Base-by-base conservation (phyloP, 257 asterid genomes). In the Nemophila menziesii region DNA sequence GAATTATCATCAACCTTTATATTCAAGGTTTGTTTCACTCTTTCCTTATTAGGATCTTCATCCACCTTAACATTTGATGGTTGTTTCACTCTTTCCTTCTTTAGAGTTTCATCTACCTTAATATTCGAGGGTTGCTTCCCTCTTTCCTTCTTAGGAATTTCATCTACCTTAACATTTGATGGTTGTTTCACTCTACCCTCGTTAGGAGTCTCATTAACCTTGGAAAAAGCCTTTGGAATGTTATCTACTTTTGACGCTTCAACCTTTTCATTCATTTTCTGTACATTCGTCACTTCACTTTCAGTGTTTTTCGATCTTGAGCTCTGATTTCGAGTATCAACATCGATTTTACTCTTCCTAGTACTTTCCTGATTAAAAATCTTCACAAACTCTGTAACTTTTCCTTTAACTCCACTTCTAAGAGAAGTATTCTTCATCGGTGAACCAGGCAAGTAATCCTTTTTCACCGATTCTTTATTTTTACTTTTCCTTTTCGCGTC, bases 321-420 rank as follows among this genome's bases (percentile, higher is more conserved):
- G 66, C 74, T 74, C 34, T 39, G 67, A 41, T 60, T 75, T 54
- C 60, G 60, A 29, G 44, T 57, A 15, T 27, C 45, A 48, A 47
- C 51, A 39, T 68, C 69, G 42, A 38, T 50, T 55, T 71, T 66
- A 19, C 60, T 29, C 7, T 44, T 63, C 16, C 60, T 54, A 55
- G 62, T 65, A 44, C 51, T 43, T 51, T 75, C 93, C 10, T 68
- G 78, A 54, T 73, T 76, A 65, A 89, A 78, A 39, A 73, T 73
- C 63, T 84, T 78, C 29, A 74, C 96, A 49, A 84, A 84, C 23
- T 80, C 85, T 44, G 63, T 74, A 18, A 89, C 87, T 66, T 80
- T 87, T 33, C 92, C 78, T 51, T 63, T 70, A 26, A 51, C 73
- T 65, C 71, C 60, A 54, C 41, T 52, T 61, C 52, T 71, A 51